Conservation (phyloP, 2,329 filamentous ascomycete genomes). For the Ophiostoma sp. region DNA sequence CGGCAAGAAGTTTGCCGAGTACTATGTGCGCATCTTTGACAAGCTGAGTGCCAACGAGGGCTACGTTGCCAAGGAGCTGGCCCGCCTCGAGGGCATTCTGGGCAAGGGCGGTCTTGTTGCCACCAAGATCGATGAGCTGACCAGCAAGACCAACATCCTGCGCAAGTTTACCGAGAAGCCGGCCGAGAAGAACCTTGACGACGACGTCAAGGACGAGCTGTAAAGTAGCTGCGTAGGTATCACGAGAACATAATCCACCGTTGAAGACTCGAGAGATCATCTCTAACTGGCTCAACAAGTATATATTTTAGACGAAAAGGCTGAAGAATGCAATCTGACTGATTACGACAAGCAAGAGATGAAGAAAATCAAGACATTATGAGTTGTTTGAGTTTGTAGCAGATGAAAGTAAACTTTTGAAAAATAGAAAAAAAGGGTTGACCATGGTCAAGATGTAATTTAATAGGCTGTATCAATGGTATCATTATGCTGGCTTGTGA, state of each 20-base stretch:
- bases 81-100: conserved; percentile 71
- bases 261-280: neutral
- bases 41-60: conserved; percentile 74
- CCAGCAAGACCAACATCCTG: conserved; percentile 81
- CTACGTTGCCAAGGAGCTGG: conserved; percentile 80
- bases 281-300: neutral
- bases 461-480: neutral
- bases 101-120: conserved; percentile 80
- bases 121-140: conserved; percentile 83
- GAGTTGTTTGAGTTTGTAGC: neutral
- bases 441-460: neutral
- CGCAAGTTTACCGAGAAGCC: conserved; percentile 64
- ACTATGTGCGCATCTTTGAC: conserved; percentile 87
- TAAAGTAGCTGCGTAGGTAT: conserved; percentile 39
- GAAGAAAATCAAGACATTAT: no score
- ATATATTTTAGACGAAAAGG: neutral
- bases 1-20: conserved; percentile 76
- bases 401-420: no score
- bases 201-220: conserved; percentile 62
- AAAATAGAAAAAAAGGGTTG: neutral
- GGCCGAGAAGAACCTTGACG: conserved; percentile 43
- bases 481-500: neutral
- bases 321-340: neutral
- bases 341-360: neutral
- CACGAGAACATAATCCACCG: neutral